Base-by-base conservation (phyloP, 2,329 filamentous ascomycete genomes). In the Xenosphaeropsis pyriputrescens region DNA sequence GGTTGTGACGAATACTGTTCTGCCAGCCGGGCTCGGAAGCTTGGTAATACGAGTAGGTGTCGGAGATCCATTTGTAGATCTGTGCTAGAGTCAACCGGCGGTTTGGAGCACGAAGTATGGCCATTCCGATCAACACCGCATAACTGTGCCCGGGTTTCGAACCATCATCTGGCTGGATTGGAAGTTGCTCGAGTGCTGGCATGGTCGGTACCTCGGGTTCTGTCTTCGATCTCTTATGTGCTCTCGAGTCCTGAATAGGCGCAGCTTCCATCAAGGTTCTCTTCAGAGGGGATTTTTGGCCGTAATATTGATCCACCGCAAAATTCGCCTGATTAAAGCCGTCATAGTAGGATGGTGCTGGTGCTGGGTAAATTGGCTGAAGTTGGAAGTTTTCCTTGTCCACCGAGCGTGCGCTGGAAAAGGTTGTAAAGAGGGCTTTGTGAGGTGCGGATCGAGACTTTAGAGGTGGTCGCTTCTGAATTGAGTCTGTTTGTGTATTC, bases 11-110 rank as follows among this genome's bases (percentile, higher is more conserved):
- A 57, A 98, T 98, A 63, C 91, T 96, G 60, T 98, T 98, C 60
- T 96, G 89, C 91, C 91, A 98, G 45, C 91, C 89, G 9, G 83
- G 77, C 50, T 95, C 86, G 39, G 79, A 73, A 32, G 76, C 72
- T 48, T 74, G 79, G 64, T 96, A 98, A 60, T 89, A 95, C 5
- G 74, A 78, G 56, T 83, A 96, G 14, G 80, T 88, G 56, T 93
- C 85, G n/a, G 85, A 93, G 50, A 98, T 96, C 89, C 91, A 98
- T 56, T 93, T 94, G 70, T 96, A 98, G 49, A 98, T 98, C 58
- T 95, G 86, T 18, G 86, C 78, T 14, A 98, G 70, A 1, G 91
- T 96, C 44, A 96, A 68, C 37, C 84, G 80, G 42, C 86, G 78
- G 43, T 79, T 76, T 11, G 83, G 79, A 4, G 91, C 85, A 44